Base-by-base conservation (phyloP, 2,329 filamentous ascomycete species). In the Pyrenochaeta sp. region DNA sequence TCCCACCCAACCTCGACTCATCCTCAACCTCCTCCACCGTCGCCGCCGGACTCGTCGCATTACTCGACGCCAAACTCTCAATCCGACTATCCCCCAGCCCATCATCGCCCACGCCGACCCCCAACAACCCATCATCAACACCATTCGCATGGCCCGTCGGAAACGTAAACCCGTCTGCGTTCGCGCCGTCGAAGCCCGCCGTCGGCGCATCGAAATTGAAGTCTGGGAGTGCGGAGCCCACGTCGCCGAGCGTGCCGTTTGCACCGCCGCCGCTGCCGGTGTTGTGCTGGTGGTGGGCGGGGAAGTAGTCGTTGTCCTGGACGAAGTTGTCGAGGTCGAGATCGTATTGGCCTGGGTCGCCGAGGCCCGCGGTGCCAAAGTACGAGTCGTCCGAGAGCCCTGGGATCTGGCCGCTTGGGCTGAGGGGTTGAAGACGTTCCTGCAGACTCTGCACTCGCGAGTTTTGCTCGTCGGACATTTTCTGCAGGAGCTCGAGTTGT, bases 401-500 rank as follows among this genome's bases (percentile, higher is more conserved):
- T 1, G 90, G 88, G 23, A 96, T 89, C 11, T 82, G 81, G 4
- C 90, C 90, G 0, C 84, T 89, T 0, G 91, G 91, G 60, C 87
- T 92, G 9, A 96, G 78, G 0, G 91, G 91, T 6, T 88, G 86
- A 6, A 96, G 79, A 11, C 90, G 75, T 41, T 83, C 85, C 37
- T 85, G 85, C 7, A 96, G 77, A 44, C 89, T 84, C 49, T 89
- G 83, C 1, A 96, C 87, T 35, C 88, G 87, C 34, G 81, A 81
- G 48, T 88, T 85, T 61, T 96, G 91, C 47, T 93, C 85, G 17
- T 84, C 82, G 64, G 95, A 89, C 60, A 96, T 77, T 29, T 86
- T 86, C 51, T 89, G 84, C 2, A 97, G 78, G 20, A 88, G 81
- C 37, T 94, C 89, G 19, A 96, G 81, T 51, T 96, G 88, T 10